Conservation (phyloP, 495 filamentous ascomycete species). For the Hyphodiscus hymeniophilus region DNA sequence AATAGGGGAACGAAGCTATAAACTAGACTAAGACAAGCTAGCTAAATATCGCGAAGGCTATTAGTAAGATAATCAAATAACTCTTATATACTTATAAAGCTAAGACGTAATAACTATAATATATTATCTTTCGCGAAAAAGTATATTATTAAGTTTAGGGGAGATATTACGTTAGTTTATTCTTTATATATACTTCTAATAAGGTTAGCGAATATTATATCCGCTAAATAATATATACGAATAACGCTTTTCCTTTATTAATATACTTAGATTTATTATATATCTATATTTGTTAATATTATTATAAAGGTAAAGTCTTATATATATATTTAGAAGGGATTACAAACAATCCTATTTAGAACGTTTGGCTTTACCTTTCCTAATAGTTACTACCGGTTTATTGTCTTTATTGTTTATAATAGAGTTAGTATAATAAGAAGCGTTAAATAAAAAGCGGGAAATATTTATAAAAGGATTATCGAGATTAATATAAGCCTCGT, state of each 20-base stretch:
- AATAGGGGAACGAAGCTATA: neutral
- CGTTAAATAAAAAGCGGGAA: too few relatives aligned
- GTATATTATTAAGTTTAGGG: neutral
- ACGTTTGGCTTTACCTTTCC: too few relatives aligned
- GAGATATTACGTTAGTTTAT: neutral
- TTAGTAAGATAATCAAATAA: neutral
- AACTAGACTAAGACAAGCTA: neutral
- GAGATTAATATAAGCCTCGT: too few relatives aligned
- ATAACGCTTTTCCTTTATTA: neutral
- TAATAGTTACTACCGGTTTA: neutral
- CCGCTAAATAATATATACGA: neutral
- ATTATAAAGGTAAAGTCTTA: neutral
- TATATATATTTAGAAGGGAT: neutral
- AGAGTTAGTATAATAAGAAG: too few relatives aligned
- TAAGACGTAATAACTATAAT: neutral
- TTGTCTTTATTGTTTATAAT: neutral
- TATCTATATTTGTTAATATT: neutral
- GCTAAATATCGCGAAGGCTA: neutral
- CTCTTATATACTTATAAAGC: neutral
- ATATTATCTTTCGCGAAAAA: too few relatives aligned
- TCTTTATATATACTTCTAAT: neutral
- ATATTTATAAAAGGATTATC: too few relatives aligned
- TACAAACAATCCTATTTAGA: neutral
- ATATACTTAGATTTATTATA: neutral
- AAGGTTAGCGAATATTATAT: neutral